Evolutionary conservation across 1,139 yeast genomes (phyloP), one percentile per base, ranked within the genome.

Genomic region (Geotrichum armillariae): DNA sequence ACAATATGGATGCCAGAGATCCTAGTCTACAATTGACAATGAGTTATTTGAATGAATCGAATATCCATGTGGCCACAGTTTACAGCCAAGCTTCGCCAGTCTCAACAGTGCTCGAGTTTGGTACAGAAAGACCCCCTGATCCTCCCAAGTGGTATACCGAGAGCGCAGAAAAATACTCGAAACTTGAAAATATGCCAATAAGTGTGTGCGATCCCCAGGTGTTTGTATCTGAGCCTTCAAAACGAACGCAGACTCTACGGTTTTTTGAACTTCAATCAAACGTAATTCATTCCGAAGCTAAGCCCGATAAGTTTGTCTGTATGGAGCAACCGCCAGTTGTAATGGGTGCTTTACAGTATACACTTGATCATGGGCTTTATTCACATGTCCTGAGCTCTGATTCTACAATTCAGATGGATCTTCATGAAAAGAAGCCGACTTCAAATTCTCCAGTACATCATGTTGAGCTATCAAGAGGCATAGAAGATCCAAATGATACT

Each of bases 1-100:
- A 88, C 64, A 77, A 70, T 54, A 66, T 84, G 41, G 74, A 75
- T 41, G 74, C 77, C 9, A 53, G 63, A 0, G 95, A 88, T 58
- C 77, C 79, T 1, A 76, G 90, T 0, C 59, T 82, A 53, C 70
- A 67, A 52, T 55, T 85, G 41, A 55, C 69, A 1, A 66, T 75
- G 1, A 45, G 56, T 4, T 59, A 58, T 12, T 36, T 66, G 41
- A 54, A 60, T 3, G 33, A 40, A 5, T 18, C 39, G 16, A 45
- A 42, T 2, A 3, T 44, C 14, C 52, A 49, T 29, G 20, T 49
- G 3, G 52, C 52, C 2, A 49, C 48, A 4, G 46, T 49, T 11
- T 49, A 49, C 31, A 49, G 52, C 21, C 37, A 49, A 31, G 11
- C 33, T 14, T 32, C 43, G 18, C 41, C 29, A 11, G 22, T 37